Evolutionary conservation across 176 grass and related monocot genomes (phyloP), one percentile per base, ranked within the genome.

Genomic region (Bonia amplexicaulis): DNA sequence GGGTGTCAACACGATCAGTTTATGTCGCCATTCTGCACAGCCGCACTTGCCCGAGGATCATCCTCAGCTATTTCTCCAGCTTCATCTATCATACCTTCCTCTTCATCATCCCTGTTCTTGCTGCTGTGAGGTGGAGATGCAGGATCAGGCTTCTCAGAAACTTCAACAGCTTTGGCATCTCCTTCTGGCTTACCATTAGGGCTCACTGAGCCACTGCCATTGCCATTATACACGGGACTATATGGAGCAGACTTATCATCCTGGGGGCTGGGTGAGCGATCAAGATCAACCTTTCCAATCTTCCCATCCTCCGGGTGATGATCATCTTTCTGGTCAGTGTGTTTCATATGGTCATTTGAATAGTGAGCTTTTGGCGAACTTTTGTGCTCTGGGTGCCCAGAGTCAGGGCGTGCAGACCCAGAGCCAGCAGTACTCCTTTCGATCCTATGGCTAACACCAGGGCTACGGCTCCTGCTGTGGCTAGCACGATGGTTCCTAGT

Each of bases 41-140:
- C 51, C 75, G 78, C 74, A 73, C 42, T 83, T 58, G 76, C 66
- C 39, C 84, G 61, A 12, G 31, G 74, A 49, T 84, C 83, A 69
- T 85, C 80, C 40, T 74, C 49, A 57, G 75, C 78, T 82, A 89
- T 74, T 57, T 86, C 83, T 60, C 87, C 89, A 66, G 92, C 92
- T 66, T 97, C 92, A 16, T 94, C 87, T 65, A 92, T 90, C 77
- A 94, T 78, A 19, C 86, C 92, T 88, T 94, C 92, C 86, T 93
- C 91, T 51, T 91, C 89, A 66, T 93, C 93, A n/a, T 82, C 90
- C 44, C 87, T 61, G 7, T 66, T 52, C 85, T 53, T 93, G 19
- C 68, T 37, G 1, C 16, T 37, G 14, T 19, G 84, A 58, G 39
- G 29, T 75, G 63, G 69, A 6, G 74, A 77, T 22, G 78, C 72